A percentile compares a stretch with the other conserved stretches of the same genome.
Conservation (phyloP, 148 eudicot genomes). For the Nyssa sinensis region DNA sequence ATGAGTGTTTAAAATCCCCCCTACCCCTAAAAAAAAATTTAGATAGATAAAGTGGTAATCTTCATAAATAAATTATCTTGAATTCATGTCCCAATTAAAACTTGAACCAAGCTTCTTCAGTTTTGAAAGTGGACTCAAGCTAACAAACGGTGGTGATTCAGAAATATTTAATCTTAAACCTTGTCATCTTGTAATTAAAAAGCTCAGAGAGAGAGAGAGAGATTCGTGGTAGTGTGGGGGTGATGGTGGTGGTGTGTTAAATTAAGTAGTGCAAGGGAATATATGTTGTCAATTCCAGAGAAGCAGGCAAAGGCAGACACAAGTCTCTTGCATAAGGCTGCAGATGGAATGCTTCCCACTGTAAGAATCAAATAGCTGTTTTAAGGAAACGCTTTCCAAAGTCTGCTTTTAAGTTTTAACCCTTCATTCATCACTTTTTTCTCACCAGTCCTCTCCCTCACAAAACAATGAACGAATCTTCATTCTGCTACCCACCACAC, state of each 20-base stretch:
- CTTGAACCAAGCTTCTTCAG: too few relatives aligned
- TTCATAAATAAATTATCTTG: too few relatives aligned
- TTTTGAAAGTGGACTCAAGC: too few relatives aligned
- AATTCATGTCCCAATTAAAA: too few relatives aligned
- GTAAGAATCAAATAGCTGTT: slow-evolving; percentile 18
- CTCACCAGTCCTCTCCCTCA: not conserved
- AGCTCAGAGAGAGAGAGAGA: not conserved
- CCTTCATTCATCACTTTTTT: not conserved
- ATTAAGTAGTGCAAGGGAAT: not conserved
- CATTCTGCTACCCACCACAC: slow-evolving; percentile 12
- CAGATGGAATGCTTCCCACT: slow-evolving; percentile 9
- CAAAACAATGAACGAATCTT: slow-evolving; percentile 16
- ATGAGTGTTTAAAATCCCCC: too few relatives aligned
- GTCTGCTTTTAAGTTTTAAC: not conserved
- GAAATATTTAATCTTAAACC: too few relatives aligned
- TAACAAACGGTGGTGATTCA: too few relatives aligned
- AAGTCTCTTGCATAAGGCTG: not conserved
- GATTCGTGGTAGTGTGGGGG: not conserved
- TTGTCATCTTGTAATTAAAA: too few relatives aligned
- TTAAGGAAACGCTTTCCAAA: slow-evolving; percentile 8
- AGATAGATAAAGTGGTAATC: too few relatives aligned
- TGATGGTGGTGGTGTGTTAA: not conserved
- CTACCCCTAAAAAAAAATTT: too few relatives aligned
- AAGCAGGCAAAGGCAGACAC: slow-evolving; percentile 1
- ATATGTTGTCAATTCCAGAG: slow-evolving; percentile 9